A percentile compares a stretch with the other conserved stretches of the same genome.
These are phyloP conservation scores for Urochloa ruziziensis DNA, from an alignment of 176 grass and related monocot species.

Conservation along the genomic window DNA sequence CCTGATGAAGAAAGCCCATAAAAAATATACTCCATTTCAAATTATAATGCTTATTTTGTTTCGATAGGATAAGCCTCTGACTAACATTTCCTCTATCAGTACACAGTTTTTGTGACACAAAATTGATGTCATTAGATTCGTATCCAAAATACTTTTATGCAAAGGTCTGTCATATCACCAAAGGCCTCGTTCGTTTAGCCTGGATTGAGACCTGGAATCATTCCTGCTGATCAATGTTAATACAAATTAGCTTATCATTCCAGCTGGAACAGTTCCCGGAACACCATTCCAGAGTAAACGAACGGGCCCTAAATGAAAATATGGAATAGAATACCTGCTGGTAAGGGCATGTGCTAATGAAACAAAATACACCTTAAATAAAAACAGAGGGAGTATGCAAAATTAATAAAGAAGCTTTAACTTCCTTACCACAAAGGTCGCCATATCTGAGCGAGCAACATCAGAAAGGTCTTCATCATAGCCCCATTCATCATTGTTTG, in stretches of 20 bases:
- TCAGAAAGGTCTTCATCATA: constrained; percentile 67
- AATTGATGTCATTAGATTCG: not conserved
- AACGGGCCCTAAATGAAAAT: not conserved
- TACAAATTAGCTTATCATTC: too few relatives aligned
- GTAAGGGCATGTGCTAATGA: not conserved
- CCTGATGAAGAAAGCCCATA: not conserved
- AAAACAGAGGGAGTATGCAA: not conserved
- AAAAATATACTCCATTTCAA: not conserved
- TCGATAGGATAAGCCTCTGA: not conserved
- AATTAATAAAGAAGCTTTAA: not conserved
- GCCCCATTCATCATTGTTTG: constrained; percentile 59
- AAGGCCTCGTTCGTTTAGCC: too few relatives aligned
- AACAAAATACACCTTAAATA: not conserved
- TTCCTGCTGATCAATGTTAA: too few relatives aligned
- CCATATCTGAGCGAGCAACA: constrained; percentile 38
- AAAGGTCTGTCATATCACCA: too few relatives aligned
- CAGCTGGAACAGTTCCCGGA: too few relatives aligned
- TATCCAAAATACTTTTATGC: not conserved
- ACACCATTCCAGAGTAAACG: too few relatives aligned
- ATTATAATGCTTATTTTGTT: not conserved
- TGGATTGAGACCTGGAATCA: too few relatives aligned
- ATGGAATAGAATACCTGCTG: not conserved
- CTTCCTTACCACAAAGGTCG: constrained; percentile 45
- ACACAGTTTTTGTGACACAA: not conserved
- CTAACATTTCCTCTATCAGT: not conserved